phyloP scores from a whole-genome alignment of 2,329 filamentous ascomycete genomes.

The Phaeosphaeria sp. region DNA sequence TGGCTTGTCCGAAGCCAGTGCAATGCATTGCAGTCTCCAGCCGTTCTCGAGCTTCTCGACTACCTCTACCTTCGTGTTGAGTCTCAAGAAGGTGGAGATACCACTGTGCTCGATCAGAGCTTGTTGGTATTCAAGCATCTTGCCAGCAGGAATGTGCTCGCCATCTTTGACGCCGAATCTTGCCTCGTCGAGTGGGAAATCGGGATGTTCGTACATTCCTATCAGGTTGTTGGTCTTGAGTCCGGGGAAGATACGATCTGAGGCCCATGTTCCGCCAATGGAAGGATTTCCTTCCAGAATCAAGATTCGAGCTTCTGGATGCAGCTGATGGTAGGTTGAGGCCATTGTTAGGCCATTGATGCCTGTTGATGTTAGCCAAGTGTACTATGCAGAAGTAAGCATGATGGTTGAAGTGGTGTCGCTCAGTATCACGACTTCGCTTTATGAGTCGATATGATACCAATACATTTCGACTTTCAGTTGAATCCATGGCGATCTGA shows the following conservation, averaged over 20 bases:
- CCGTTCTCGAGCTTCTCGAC: conserved; percentile 50
- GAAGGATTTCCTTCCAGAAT: conserved; percentile 51
- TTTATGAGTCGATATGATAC: not conserved
- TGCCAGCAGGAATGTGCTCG: conserved; percentile 65
- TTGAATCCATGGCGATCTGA: too few relatives aligned
- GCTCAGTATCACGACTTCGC: not conserved
- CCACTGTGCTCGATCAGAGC: conserved; percentile 51
- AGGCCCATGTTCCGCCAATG: conserved; percentile 52
- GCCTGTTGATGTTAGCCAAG: not conserved
- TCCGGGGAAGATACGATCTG: conserved; percentile 50
- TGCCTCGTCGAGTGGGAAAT: conserved; percentile 43
- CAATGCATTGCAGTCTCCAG: conserved; percentile 28
- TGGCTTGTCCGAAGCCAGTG: conserved; percentile 27
- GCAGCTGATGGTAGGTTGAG: conserved; percentile 54
- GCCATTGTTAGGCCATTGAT: conserved; percentile 54
- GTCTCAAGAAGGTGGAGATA: conserved; percentile 57
- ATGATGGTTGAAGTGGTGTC: not conserved
- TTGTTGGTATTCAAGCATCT: conserved; percentile 63
- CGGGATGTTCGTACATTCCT: conserved; percentile 50
- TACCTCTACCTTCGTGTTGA: conserved; percentile 59
- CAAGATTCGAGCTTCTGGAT: conserved; percentile 48
- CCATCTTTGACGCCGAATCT: conserved; percentile 53
- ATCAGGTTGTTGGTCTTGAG: conserved; percentile 54
- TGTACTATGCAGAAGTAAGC: not conserved
- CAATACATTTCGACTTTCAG: too few relatives aligned